Base-by-base conservation (phyloP, 1,284 basidiomycete species). In the Gomphus bonarii region DNA sequence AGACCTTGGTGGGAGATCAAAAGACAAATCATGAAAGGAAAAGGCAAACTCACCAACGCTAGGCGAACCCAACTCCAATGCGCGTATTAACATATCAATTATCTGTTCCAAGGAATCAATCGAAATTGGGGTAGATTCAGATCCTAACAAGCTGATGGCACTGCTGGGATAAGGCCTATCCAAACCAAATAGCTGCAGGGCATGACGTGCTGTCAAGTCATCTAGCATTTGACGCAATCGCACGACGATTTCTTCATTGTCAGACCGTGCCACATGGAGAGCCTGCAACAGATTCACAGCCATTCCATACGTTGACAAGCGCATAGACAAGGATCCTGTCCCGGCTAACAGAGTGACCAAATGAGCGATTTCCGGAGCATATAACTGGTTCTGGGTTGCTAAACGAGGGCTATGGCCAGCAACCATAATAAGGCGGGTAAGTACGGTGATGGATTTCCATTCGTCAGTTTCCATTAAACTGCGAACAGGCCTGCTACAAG, bases 401-500 rank as follows among this genome's bases (percentile, higher is more conserved):
- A 83, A 77, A 47, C 77, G 78, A 0, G 80, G 78, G 52, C 84
- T 81, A 63, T 89, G 84, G 43, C 84, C 81, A n/a, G 89, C 80
- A 5, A 85, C 77, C 12, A 89, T 75, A 50, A 80, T 76, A 35
- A 95, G 78, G 14, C 89, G 82, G 40, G 87, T 76, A 28, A 94
- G 73, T 1, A 85, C 85, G 2, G 86, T 84, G 11, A 95, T 88
- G 66, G 94, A 90, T 60, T 79, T 82, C 89, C 91, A 95, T 60
- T 86, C 82, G 1, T 78, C 70, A 67, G 89, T 88, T 48, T 90
- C 84, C 1, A 77, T 73, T 2, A 94, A 75, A 11, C 76, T 75
- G 53, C 70, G 73, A 3, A 82, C 79, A 1, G 81, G 75, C 63
- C 81, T 80, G 50, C 80, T 75, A 53, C 85, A 83, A 1, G 87